Conservation (phyloP, 148 eudicot genomes). For the Simmondsia chinensis region DNA sequence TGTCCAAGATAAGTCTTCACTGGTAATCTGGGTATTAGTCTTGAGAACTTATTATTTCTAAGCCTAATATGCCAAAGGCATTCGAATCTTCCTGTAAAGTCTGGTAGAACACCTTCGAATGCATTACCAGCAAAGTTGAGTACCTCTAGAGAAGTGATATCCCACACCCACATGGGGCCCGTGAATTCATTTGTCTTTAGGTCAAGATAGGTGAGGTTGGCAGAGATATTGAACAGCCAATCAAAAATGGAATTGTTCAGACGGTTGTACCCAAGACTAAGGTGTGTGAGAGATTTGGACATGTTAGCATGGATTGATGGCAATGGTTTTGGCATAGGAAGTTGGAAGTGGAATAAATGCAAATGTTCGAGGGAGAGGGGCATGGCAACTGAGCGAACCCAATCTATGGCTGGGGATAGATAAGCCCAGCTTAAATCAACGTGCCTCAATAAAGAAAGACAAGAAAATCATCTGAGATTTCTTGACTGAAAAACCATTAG, state of each 20-base stretch:
- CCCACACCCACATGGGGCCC: not conserved
- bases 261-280: conserved; percentile 18
- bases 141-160: not conserved
- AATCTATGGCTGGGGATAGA: no score
- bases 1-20: not conserved
- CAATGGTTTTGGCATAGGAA: no score
- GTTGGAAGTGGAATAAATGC: no score
- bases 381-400: no score
- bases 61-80: not conserved
- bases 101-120: not conserved
- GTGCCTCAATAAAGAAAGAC: no score
- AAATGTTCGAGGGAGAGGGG: no score
- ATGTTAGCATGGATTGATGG: no score
- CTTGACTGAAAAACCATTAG: no score
- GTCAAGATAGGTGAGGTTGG: not conserved
- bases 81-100: not conserved
- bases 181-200: not conserved
- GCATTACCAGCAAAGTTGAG: conserved; percentile 11
- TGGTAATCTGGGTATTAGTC: not conserved
- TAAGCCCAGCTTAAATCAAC: no score
- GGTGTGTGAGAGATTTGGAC: not conserved
- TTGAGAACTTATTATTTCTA: not conserved
- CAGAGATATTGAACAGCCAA: not conserved
- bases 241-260: not conserved
- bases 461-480: no score